Conservation (phyloP, 176 grass and related monocot genomes). For the Oryza officinalis region DNA sequence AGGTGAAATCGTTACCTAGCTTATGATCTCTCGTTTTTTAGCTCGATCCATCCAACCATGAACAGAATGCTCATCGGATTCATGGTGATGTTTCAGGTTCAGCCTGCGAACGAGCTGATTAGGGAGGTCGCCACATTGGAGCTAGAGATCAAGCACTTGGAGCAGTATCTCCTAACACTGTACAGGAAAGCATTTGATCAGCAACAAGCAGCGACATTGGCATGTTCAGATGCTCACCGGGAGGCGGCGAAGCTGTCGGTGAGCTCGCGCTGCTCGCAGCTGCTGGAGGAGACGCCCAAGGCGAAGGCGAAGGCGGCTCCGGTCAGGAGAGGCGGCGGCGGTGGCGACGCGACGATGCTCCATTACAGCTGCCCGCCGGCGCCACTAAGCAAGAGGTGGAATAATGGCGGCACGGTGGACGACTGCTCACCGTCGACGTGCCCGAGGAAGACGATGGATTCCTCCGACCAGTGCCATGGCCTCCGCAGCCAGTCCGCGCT, state of each 20-base stretch:
- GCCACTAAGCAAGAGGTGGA: conserved; percentile 35
- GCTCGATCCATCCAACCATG: conserved; percentile 5
- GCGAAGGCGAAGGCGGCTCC: background rate
- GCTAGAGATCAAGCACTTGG: conserved; percentile 90
- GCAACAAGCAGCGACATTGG: conserved; percentile 42
- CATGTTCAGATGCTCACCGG: conserved; percentile 19
- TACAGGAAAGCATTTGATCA: conserved; percentile 84
- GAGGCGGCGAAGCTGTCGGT: conserved; percentile 25
- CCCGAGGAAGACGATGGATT: conserved; percentile 44
- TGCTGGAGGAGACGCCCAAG: conserved; percentile 38
- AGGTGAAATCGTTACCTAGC: conserved; percentile 41
- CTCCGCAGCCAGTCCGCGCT: conserved; percentile 59
- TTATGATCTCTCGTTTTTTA: background rate
- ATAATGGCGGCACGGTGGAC: background rate
- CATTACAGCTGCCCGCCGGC: conserved; percentile 35
- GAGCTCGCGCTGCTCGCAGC: conserved; percentile 28
- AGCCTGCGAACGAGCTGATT: conserved; percentile 90
- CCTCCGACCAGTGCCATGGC: background rate
- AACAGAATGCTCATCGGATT: conserved; percentile 22
- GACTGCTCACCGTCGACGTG: conserved; percentile 57
- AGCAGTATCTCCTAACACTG: conserved; percentile 82
- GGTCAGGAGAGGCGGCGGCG: conserved; percentile 25
- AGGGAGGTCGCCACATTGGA: conserved; percentile 84
- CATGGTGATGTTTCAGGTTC: conserved; percentile 47
- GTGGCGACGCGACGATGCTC: conserved; percentile 30